Evolutionary conservation across 805 yeast genomes (phyloP), one percentile per base, ranked within the genome.

Genomic region (Saccharomyces kudriavzevii): DNA sequence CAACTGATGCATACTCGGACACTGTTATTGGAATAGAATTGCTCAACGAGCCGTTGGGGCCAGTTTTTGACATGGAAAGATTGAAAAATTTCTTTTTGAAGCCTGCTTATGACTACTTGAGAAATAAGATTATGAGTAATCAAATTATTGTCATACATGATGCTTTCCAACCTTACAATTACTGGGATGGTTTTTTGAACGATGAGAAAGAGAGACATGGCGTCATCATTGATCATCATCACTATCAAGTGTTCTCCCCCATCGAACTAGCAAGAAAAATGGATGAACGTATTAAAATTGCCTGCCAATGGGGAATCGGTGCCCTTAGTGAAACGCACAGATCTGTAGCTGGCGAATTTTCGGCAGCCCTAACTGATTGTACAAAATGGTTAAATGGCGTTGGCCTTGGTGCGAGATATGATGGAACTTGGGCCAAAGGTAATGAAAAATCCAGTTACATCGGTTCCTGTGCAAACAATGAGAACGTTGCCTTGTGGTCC

Each of bases 291-390:
- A 62, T 91, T 50, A 59, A 70, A 40, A 62, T 72, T 35, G 81
- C 83, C 1, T 80, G 84, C 64, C 66, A 69, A 25, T 77, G 80
- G 70, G 82, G 80, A 46, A 53, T 68, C 54, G 62, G 69, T 47
- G 70, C 77, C 40, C 55, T 63, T 13, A 55, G 62, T 47, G 89
- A 86, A 66, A 71, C 74, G 61, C 87, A 85, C 68, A 85, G 91
- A 87, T 78, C 78, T 52, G 74, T 89, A 24, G 78, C 81, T 50
- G 96, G 96, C 54, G 96, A 90, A 73, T 90, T 91, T 89, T 76
- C 87, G 17, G 95, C 89, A 6, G 96, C 96, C 0, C 76, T 90
- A 57, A 89, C 96, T 3, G 97, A 90, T 70, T 90, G 97, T 73
- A 81, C 94, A 4, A 75, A 76, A 52, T 85, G 95, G 95, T 73